Base-by-base conservation (phyloP, 805 yeast species). In the Candida nemodendra region DNA sequence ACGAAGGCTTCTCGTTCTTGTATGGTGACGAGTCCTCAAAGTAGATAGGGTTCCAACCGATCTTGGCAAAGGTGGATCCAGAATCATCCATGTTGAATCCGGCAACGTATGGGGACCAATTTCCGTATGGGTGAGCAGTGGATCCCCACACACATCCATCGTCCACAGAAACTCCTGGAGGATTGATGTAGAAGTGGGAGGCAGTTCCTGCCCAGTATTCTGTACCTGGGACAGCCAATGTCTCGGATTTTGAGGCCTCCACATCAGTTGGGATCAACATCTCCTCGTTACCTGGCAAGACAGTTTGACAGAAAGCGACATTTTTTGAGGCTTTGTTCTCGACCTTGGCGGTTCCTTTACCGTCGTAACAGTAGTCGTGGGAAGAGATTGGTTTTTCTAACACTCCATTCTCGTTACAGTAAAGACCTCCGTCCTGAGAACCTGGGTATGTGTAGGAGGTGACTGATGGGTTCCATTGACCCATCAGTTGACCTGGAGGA, bases 101-200 rank as follows among this genome's bases (percentile, higher is more conserved):
- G 12, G 93, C 95, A 47, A 89, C 95, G 52, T 86, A 88, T 18
- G 96, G 95, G 12, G 95, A 66, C 96, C 96, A 89, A 73, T 88
- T 88, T 41, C 96, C 96, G 48, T 69, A 68, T 13, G 93, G 81
- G 42, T 83, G 67, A 33, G 68, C 62, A 21, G 71, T 70, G 13
- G 82, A 63, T 4, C 96, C 96, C 96, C 96, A 88, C 47, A 74
- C 73, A 63, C 95, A 87, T 24, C 83, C 95, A 28, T 87, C 91
- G 8, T 67, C 69, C 18, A 79, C 72, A 23, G 85, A 76, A 19
- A 81, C 81, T 41, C 95, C 95, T 16, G 95, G 95, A 17, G 88
- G 76, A 62, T 87, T 87, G 56, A 87, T 61, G 62, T 87, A 88
- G 68, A 74, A 88, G 61, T 88, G 96, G 26, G 95, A 82, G 27